Evolutionary conservation across 768 basidiomycete genomes (phyloP), one percentile per base, ranked within the genome.

Genomic region (Cystofilobasidium macerans): DNA sequence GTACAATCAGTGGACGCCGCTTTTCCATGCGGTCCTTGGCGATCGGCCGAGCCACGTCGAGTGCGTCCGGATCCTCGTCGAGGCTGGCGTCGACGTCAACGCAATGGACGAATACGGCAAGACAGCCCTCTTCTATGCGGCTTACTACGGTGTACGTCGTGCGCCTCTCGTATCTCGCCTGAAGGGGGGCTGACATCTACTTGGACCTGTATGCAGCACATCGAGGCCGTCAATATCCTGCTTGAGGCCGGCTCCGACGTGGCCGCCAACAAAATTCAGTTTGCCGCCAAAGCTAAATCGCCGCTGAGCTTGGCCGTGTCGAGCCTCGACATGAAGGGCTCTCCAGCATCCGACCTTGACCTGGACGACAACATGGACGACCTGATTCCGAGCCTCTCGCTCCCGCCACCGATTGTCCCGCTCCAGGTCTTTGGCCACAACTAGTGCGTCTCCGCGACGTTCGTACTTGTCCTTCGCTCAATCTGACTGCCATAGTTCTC

Each of bases 401-500:
- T 99, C 22, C 95, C 95, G 2, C 95, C 95, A 0, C 95, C 95
- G 2, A 97, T 97, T 74, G 94, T 99, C 83, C 92, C 95, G 20
- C 57, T 65, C 8, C 64, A 65, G 57, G 64, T 65, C 35, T 65
- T 45, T 26, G 64, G 64, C 18, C 64, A 65, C 64, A 65, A 65
- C 45, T 61, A 58, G 62, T 64, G 45, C 53, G 58, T 40, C 1
- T 32, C 48, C 28, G 8, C 48, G 16, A n/a, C n/a, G n/a, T n/a
- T n/a, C n/a, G n/a, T n/a, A n/a, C n/a, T n/a, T n/a, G n/a, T n/a
- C n/a, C n/a, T n/a, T n/a, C n/a, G n/a, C n/a, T n/a, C n/a, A n/a
- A n/a, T n/a, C n/a, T n/a, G n/a, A n/a, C n/a, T n/a, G n/a, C n/a
- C n/a, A n/a, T n/a, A n/a, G n/a, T n/a, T 43, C 38, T 32, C 59